These are phyloP conservation scores for Kodamaea sp. DNA, from an alignment of 1,139 yeast genomes.

Conservation along the genomic window DNA sequence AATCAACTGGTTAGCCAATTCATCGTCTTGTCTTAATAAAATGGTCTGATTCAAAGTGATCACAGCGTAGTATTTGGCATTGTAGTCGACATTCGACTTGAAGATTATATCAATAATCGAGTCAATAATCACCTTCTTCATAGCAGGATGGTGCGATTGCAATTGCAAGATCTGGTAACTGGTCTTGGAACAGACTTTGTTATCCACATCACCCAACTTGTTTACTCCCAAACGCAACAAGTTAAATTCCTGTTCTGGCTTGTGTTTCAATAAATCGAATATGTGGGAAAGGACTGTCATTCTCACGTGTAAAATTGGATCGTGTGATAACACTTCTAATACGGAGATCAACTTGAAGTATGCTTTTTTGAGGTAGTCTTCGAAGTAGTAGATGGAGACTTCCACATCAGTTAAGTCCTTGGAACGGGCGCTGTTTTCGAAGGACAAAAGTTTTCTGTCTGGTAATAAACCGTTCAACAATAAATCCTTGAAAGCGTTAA, in stretches of 20 bases:
- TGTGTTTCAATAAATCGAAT: conserved; percentile 75
- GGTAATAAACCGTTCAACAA: conserved; percentile 79
- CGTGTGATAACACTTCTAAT: conserved; percentile 78
- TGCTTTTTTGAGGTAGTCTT: conserved; percentile 78
- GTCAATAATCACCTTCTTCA: conserved; percentile 80
- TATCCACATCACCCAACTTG: conserved; percentile 90
- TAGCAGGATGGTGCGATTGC: conserved; percentile 93
- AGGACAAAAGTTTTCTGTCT: conserved; percentile 76
- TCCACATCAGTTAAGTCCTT: conserved; percentile 49
- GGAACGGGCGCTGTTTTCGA: conserved; percentile 73
- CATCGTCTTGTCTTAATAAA: conserved; percentile 71
- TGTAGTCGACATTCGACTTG: conserved; percentile 77
- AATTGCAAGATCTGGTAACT: conserved; percentile 78
- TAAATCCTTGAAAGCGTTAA: conserved; percentile 88
- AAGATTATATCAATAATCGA: conserved; percentile 79
- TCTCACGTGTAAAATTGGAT: conserved; percentile 89
- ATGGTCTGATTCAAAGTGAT: conserved; percentile 93
- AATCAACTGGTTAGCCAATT: conserved; percentile 77
- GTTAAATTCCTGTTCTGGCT: conserved; percentile 97
- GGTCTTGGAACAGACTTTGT: conserved; percentile 86
- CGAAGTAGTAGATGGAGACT: conserved; percentile 79
- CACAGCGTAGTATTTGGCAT: conserved; percentile 83
- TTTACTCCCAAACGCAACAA: conserved; percentile 85
- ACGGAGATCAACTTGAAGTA: conserved; percentile 72
- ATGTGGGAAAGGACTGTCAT: conserved; percentile 74